These are phyloP conservation scores for Hypoxylon sp. DNA, from an alignment of 2,329 filamentous ascomycete species.

Conservation along the genomic window DNA sequence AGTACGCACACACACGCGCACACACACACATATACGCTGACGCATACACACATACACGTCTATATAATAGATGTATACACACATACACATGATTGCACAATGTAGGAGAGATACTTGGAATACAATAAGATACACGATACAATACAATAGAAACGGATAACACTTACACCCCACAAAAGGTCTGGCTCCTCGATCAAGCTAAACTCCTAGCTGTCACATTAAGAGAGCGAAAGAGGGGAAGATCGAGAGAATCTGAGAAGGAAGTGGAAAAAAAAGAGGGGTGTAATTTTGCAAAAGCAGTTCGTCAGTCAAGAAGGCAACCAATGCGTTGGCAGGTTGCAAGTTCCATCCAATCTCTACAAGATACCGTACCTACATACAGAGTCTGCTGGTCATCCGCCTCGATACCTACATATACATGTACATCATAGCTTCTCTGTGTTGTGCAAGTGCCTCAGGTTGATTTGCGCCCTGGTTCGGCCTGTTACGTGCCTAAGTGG, in stretches of 20 bases:
- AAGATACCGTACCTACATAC: too few relatives aligned
- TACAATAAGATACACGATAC: constrained; percentile 5
- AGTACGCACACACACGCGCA: too few relatives aligned
- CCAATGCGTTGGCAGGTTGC: constrained; percentile 37
- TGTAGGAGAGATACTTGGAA: constrained; percentile 28
- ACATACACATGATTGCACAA: constrained; percentile 35
- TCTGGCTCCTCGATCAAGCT: background rate
- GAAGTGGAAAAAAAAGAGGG: background rate
- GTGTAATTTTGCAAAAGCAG: background rate
- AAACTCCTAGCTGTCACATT: background rate
- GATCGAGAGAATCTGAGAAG: background rate
- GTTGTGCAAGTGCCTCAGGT: constrained; percentile 22
- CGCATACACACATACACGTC: constrained; percentile 40
- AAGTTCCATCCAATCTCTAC: constrained; percentile 29
- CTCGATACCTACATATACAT: constrained; percentile 10
- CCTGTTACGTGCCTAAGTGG: constrained; percentile 18
- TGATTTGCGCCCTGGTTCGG: constrained; percentile 17
- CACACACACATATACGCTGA: constrained; percentile 40
- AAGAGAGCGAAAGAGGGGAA: background rate
- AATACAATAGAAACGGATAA: constrained; percentile 1
- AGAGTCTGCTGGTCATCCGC: constrained; percentile 14
- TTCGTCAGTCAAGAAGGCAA: constrained; percentile 17
- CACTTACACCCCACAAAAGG: constrained; percentile 8
- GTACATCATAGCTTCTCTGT: constrained; percentile 21
- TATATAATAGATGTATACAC: constrained; percentile 45